These are phyloP conservation scores for Saitozyma sp. DNA, from an alignment of 768 basidiomycete species.

Conservation along the genomic window DNA sequence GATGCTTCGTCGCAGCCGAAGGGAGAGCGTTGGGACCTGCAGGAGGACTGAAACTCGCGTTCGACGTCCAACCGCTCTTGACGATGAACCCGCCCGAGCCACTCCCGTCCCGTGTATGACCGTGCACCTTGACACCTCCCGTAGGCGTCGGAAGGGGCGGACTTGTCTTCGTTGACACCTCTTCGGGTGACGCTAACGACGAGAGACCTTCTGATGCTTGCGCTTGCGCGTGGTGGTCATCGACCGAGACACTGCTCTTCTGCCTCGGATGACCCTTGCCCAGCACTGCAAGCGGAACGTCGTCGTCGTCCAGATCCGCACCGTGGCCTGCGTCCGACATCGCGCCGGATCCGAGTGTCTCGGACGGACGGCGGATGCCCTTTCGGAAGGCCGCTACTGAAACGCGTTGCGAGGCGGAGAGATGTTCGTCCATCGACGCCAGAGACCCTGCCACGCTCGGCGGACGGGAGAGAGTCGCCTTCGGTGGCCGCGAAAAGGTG, in stretches of 20 bases:
- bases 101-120: slow-evolving; percentile 17
- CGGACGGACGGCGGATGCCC: slow-evolving; percentile 37
- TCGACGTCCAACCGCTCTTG: slow-evolving; percentile 2
- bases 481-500: too few relatives aligned
- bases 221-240: too few relatives aligned
- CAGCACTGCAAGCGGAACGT: slow-evolving; percentile 36
- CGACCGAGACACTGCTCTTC: too few relatives aligned
- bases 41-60: too few relatives aligned
- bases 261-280: slow-evolving; percentile 8
- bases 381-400: slow-evolving; percentile 41
- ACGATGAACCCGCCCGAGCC: slow-evolving; percentile 22
- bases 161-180: too few relatives aligned
- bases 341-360: slow-evolving; percentile 3
- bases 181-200: too few relatives aligned
- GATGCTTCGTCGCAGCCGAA: too few relatives aligned
- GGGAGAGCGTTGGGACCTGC: too few relatives aligned
- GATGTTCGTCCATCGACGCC: slow-evolving; percentile 24
- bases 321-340: slow-evolving; percentile 1
- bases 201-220: too few relatives aligned
- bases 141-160: too few relatives aligned
- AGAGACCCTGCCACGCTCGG: slow-evolving; percentile 33
- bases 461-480: slow-evolving; percentile 23
- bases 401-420: slow-evolving; percentile 17
- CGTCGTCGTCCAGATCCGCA: slow-evolving; percentile 32
- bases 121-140: too few relatives aligned